A percentile compares a stretch with the other conserved stretches of the same genome.
These are phyloP conservation scores for Aspergillus sergii DNA, from an alignment of 2,329 filamentous ascomycete genomes.

Conservation along the genomic window DNA sequence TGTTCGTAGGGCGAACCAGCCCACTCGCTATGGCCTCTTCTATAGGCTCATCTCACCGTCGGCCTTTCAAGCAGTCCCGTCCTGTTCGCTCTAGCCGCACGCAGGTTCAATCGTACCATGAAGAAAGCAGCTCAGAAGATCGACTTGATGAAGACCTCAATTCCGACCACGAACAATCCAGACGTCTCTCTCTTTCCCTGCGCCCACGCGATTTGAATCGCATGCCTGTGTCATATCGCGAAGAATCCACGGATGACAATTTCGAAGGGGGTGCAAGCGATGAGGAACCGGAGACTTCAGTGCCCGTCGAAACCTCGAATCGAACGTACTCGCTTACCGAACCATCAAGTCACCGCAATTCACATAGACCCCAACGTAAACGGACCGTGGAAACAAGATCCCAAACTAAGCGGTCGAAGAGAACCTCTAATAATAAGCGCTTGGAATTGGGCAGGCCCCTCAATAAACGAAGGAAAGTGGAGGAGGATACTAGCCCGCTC, in stretches of 20 bases:
- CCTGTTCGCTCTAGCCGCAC: slow-evolving; percentile 40
- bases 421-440: slow-evolving; percentile 15
- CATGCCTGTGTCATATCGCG: slow-evolving; percentile 35
- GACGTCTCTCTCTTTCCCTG: slow-evolving; percentile 29
- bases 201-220: slow-evolving; percentile 35
- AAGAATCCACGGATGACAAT: slow-evolving; percentile 37
- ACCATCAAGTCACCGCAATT: slow-evolving; percentile 8
- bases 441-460: slow-evolving; percentile 25
- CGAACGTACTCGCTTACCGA: slow-evolving; percentile 14
- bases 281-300: slow-evolving; percentile 13
- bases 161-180: slow-evolving; percentile 15
- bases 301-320: slow-evolving; percentile 13
- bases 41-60: slow-evolving; percentile 23
- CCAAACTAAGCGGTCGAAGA: slow-evolving; percentile 24
- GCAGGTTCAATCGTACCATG: slow-evolving; percentile 40
- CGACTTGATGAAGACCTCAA: slow-evolving; percentile 20
- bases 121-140: slow-evolving; percentile 38
- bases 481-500: slow-evolving; percentile 18
- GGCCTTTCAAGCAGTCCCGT: slow-evolving; percentile 28
- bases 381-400: slow-evolving; percentile 22
- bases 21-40: slow-evolving; percentile 33
- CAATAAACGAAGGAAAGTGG: slow-evolving; percentile 30
- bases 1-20: slow-evolving; percentile 16
- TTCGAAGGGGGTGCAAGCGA: slow-evolving; percentile 20
- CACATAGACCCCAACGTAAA: slow-evolving; percentile 19